Base-by-base conservation (phyloP, 805 yeast genomes). In the Kodamaea kakaduensis region DNA sequence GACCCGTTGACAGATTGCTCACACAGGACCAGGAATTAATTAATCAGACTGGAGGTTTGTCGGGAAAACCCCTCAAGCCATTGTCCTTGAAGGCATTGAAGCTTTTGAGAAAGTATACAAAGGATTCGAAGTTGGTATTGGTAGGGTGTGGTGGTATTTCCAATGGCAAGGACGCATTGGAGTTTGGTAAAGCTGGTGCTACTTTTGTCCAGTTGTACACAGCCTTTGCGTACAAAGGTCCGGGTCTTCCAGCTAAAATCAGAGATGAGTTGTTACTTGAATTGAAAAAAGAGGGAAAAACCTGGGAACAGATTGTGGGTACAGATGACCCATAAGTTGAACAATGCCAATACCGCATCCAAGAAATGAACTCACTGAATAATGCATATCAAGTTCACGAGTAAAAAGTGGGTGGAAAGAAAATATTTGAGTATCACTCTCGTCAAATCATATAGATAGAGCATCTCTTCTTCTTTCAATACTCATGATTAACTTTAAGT, bases 111-210 rank as follows among this genome's bases (percentile, higher is more conserved):
- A 80, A 84, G 48, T 73, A 84, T 53, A 75, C 95, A 23, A 86
- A 86, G 50, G 85, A 77, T 42, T 73, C 83, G 1, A 71, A 77
- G 35, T 59, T 88, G 44, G 84, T 88, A 2, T 70, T 90, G 27
- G 74, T 90, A 45, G 97, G 97, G 21, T 88, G 96, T 61, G 97
- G 97, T 38, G 97, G 97, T 46, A 87, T 90, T 47, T 69, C 82
- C n/a, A 62, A 69, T 16, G 97, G 96, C 37, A 70, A 78, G 45
- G 97, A 90, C 54, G 97, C 89, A 0, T 64, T 89, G 32, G 97
- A 89, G 46, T 90, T 81, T 59, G 96, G 93, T 21, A 78, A 77
- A 51, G 95, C 96, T 1, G 97, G 97, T 39, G 97, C 97, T 9
- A 73, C 83, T n/a, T 84, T 80, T 55, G 78, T 90, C 32, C 84